Evolutionary conservation across 768 basidiomycete species (phyloP), one percentile per base, ranked within the genome.

Genomic region (Russula sp.): DNA sequence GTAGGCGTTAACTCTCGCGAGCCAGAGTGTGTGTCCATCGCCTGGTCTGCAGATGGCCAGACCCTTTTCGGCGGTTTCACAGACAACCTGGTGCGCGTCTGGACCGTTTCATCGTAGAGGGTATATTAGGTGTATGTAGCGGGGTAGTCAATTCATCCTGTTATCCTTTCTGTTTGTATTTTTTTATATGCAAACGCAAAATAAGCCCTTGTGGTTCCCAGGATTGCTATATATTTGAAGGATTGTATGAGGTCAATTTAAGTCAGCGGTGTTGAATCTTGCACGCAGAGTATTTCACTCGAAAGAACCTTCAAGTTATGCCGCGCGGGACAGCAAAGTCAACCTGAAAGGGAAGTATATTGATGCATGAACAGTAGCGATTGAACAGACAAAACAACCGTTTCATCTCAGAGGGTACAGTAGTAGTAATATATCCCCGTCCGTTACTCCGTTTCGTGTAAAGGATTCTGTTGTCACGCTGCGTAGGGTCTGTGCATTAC

Each of bases 21-120:
- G 70, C 91, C 93, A 42, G 93, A 97, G 78, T 94, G 92, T 76
- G 89, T 95, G 51, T 98, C 95, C 57, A 91, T 98, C 71, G 92
- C 97, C 66, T 99, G 97, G 97, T 97, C 94, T 61, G 88, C 96
- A 53, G 95, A 97, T 76, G 97, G 97, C 62, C 94, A 97, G 80
- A 95, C 92, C 58, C 83, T 99, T 66, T 98, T 95, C 76, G 94
- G 90, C 77, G 96, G 96, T 65, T 96, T 94, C 85, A 92, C 92
- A 59, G 95, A 98, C 79, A 89, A 96, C 80, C 83, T 85, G 69
- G 87, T 97, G 75, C 90, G 93, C 70, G 91, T 94, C 75, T 95
- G 91, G 92, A 88, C 86, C 72, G 92, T 95, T 69, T 83, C 82
- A 63, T 73, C 79, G 73, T 82, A 76, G 74, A 74, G 72, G 63